Conservation (phyloP, 495 filamentous ascomycete species). For the Aspergillus panamensis region DNA sequence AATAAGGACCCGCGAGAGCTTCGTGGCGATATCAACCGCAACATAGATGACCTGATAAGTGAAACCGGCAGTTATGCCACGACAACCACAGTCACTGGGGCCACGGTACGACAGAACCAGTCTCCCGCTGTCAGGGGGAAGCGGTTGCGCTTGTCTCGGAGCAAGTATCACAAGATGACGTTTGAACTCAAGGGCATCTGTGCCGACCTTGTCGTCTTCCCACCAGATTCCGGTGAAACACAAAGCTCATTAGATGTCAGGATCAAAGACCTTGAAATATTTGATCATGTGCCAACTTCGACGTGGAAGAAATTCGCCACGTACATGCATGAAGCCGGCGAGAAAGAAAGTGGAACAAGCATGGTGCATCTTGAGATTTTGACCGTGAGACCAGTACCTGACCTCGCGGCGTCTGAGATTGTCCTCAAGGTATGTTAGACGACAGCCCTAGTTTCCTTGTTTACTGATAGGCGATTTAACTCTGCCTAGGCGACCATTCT, state of each 20-base stretch:
- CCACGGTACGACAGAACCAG: conserved; percentile 51
- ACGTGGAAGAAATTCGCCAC: conserved; percentile 99
- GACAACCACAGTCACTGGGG: conserved; percentile 58
- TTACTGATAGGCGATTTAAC: conserved; percentile 3
- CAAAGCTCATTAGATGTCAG: conserved; percentile 82
- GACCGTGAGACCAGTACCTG: conserved; percentile 78
- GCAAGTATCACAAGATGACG: conserved; percentile 89
- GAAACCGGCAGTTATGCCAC: conserved; percentile 87
- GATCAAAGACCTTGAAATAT: conserved; percentile 79
- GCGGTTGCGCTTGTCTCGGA: conserved; percentile 72
- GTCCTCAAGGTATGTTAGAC: conserved; percentile 63
- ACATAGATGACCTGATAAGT: conserved; percentile 79
- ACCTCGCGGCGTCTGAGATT: conserved; percentile 84
- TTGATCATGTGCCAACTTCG: conserved; percentile 90
- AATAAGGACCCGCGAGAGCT: conserved; percentile 81
- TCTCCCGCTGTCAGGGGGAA: conserved; percentile 46
- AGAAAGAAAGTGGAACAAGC: conserved; percentile 75
- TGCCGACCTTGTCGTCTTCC: conserved; percentile 79
- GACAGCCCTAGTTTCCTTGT: background rate
- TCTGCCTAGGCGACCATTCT: conserved; percentile 65
- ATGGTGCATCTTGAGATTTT: conserved; percentile 89
- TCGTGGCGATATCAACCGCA: conserved; percentile 75
- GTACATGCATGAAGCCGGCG: conserved; percentile 81
- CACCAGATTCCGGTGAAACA: conserved; percentile 71
- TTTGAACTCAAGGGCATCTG: conserved; percentile 88